A percentile compares a stretch with the other conserved stretches of the same genome.
Evolutionary conservation across 345 rosid species (phyloP).

Genomic region (Boechera stricta): DNA sequence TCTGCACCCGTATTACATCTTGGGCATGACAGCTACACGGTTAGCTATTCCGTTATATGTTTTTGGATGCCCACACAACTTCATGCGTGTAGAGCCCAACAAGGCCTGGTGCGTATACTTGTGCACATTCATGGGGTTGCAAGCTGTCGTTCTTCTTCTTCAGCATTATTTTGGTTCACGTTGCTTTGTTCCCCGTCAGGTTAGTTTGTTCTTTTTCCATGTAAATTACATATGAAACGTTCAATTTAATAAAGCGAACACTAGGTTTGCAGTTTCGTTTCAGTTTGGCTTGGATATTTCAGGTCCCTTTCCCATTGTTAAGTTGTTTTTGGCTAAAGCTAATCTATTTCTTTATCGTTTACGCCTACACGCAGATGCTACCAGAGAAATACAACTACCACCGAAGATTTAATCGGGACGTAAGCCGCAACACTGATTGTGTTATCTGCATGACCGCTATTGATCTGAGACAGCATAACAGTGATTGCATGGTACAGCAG

Average conservation of each 20-base stretch:
- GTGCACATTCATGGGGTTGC: slow-evolving; percentile 74
- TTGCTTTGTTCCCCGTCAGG: slow-evolving; percentile 97
- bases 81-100: slow-evolving; percentile 91
- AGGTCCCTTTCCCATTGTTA: slow-evolving; percentile 3
- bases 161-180: slow-evolving; percentile 97
- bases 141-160: slow-evolving; percentile 85
- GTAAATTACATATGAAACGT: slow-evolving; percentile 8
- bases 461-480: slow-evolving; percentile 65
- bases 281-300: neutral
- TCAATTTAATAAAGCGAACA: neutral
- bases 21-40: slow-evolving; percentile 91
- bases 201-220: slow-evolving; percentile 41
- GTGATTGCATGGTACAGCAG: slow-evolving; percentile 80
- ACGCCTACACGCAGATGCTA: slow-evolving; percentile 69
- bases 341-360: slow-evolving; percentile 24
- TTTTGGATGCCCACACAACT: slow-evolving; percentile 96
- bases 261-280: neutral
- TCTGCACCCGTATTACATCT: slow-evolving; percentile 87
- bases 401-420: slow-evolving; percentile 65
- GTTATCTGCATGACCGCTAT: slow-evolving; percentile 98
- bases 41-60: slow-evolving; percentile 83
- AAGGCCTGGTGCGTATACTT: slow-evolving; percentile 81
- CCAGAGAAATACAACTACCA: slow-evolving; percentile 95
- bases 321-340: slow-evolving; percentile 9
- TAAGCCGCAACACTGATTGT: slow-evolving; percentile 68